Evolutionary conservation across 257 asterid species (phyloP).

Genomic region (Rehmannia glutinosa): DNA sequence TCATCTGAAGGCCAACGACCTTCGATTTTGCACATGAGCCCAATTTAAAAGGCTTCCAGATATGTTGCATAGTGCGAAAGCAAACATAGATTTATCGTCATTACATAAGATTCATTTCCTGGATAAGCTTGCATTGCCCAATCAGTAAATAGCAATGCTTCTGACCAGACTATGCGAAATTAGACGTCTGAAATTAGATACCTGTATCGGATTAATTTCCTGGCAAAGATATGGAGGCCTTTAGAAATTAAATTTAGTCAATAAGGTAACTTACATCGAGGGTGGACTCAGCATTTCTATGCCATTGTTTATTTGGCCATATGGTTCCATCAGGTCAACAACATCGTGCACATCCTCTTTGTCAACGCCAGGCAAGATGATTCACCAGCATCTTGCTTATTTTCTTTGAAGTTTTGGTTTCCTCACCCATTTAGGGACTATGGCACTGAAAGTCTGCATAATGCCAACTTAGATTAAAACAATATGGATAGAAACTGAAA

Average conservation of each 20-base stretch:
- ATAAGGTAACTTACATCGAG: constrained; percentile 57
- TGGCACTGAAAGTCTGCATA: constrained; percentile 68
- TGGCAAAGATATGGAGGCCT: constrained; percentile 21
- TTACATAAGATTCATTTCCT: not conserved
- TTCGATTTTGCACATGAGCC: not conserved
- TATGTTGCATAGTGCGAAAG: constrained; percentile 3
- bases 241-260: not conserved
- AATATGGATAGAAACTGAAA: constrained; percentile 7
- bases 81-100: not conserved
- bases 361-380: constrained; percentile 85
- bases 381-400: constrained; percentile 69
- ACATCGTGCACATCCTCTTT: constrained; percentile 83
- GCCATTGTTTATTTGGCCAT: constrained; percentile 82
- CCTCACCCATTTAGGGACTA: constrained; percentile 79
- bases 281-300: constrained; percentile 83
- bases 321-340: constrained; percentile 96
- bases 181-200: not conserved
- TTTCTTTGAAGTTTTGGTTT: constrained; percentile 47
- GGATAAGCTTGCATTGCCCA: not conserved
- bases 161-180: not conserved
- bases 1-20: not conserved
- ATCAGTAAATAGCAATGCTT: not conserved
- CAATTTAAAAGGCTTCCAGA: not conserved
- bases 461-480: constrained; percentile 16
- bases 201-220: constrained; percentile 7